These are phyloP conservation scores for Penicillium sp. DNA, from an alignment of 2,329 filamentous ascomycete genomes.

Conservation along the genomic window DNA sequence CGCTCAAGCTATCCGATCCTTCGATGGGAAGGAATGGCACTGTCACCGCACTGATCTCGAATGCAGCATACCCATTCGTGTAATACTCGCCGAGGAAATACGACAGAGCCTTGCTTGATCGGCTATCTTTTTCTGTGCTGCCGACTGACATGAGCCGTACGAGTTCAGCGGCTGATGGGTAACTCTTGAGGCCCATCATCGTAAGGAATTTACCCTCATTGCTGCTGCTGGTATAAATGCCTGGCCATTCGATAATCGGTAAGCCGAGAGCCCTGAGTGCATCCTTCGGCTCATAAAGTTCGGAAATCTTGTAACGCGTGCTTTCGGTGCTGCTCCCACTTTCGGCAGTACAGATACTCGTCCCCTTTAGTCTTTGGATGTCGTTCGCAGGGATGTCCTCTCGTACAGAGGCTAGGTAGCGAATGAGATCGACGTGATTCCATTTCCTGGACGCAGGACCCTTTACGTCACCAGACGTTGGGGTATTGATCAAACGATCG, in stretches of 20 bases:
- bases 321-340: conserved; percentile 47
- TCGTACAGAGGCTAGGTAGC: conserved; percentile 81
- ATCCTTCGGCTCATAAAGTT: conserved; percentile 72
- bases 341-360: conserved; percentile 75
- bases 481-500: conserved; percentile 63
- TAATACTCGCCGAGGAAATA: conserved; percentile 79
- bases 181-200: conserved; percentile 61
- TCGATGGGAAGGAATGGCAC: conserved; percentile 65
- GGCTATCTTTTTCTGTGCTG: conserved; percentile 44
- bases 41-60: conserved; percentile 49
- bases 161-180: conserved; percentile 64
- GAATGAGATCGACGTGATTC: conserved; percentile 91
- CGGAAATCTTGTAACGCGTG: conserved; percentile 60
- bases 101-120: conserved; percentile 62
- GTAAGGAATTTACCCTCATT: conserved; percentile 67
- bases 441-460: conserved; percentile 52
- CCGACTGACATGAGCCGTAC: conserved; percentile 65
- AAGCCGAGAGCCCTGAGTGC: conserved; percentile 60
- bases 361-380: conserved; percentile 65
- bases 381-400: conserved; percentile 80
- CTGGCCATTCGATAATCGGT: conserved; percentile 75
- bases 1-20: conserved; percentile 55
- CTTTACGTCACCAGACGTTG: conserved; percentile 40
- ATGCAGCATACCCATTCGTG: conserved; percentile 62
- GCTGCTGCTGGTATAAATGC: conserved; percentile 56